Evolutionary conservation across 805 yeast species (phyloP), one percentile per base, ranked within the genome.

Genomic region (Martiniozyma abietophila): DNA sequence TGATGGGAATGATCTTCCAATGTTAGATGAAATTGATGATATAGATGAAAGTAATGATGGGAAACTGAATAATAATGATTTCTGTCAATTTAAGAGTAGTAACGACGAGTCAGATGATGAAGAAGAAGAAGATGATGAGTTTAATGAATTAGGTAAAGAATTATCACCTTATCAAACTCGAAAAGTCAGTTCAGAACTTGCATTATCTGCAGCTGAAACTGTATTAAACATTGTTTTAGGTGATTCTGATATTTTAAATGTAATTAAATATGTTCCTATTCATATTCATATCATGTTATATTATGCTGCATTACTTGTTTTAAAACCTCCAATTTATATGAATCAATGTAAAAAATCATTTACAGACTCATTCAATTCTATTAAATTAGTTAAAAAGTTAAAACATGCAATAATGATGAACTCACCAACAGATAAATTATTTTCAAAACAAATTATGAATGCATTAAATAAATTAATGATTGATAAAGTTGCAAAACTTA

Each of bases 211-310:
- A 1, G 85, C 86, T 0, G 67, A 67, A 31, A 72, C 79, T 0
- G 76, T 78, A 1, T 50, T 78, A 32, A 74, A 71, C 38, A 54
- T 76, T 35, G 77, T 75, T 0, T 56, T 76, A 4, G 67, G 65
- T 31, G 85, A 78, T 49, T 55, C 61, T 9, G 84, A 78, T 48
- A 72, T 78, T 22, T 50, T 67, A 18, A 59, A 64, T 7, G 71
- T 74, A 29, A 56, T 78, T 39, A 67, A 65, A 45, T 78, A 72
- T 45, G 79, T 76, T 15, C 86, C 86, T 0, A 70, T 76, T n/a
- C 84, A 78, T 49, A 73, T 78, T 26, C 82, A 76, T 48, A 66
- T 78, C 33, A 77, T 78, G 83, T 54, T 76, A 9, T 78, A 76
- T 48, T 77, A 76, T 44, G 80, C 84, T 2, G 76, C 79, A 0